These are phyloP conservation scores for Fusarium chlamydosporum DNA, from an alignment of 2,329 filamentous ascomycete species.

Conservation along the genomic window DNA sequence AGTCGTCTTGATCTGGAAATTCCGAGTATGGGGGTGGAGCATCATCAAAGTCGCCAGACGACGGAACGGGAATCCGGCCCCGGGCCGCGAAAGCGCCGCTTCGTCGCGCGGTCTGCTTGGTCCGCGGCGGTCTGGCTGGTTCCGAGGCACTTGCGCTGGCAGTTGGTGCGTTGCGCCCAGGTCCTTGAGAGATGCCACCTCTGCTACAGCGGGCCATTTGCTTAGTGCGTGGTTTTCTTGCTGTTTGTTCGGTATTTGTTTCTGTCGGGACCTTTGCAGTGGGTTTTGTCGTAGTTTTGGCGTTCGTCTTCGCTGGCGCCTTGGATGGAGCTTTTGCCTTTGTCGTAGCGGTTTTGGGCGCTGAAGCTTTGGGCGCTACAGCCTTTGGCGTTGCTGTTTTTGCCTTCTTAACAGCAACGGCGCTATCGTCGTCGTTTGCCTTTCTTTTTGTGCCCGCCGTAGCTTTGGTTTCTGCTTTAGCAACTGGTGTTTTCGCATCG, in stretches of 20 bases:
- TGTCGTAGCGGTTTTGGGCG: neutral
- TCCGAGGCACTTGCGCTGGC: neutral
- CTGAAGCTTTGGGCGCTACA: neutral
- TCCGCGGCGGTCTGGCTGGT: conserved; percentile 10
- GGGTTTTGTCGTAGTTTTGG: conserved; percentile 22
- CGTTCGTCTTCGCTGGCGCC: neutral
- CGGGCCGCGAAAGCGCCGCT: conserved; percentile 42
- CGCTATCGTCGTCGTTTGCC: conserved; percentile 13
- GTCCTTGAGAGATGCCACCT: conserved; percentile 28
- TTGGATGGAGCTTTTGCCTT: conserved; percentile 1
- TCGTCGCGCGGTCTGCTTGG: conserved; percentile 50
- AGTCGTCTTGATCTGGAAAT: conserved; percentile 13
- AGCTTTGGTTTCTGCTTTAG: conserved; percentile 5
- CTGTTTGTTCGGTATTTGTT: conserved; percentile 1
- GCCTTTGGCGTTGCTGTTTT: conserved; percentile 2
- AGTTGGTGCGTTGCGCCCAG: conserved; percentile 5
- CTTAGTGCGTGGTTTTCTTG: conserved; percentile 17
- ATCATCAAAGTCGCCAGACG: conserved; percentile 2
- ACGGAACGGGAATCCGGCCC: conserved; percentile 43
- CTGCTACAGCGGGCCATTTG: conserved; percentile 28
- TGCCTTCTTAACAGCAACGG: conserved; percentile 26
- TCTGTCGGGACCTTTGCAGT: neutral
- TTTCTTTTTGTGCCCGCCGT: conserved; percentile 52
- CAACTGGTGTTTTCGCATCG: neutral
- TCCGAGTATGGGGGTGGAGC: conserved; percentile 43